These are phyloP conservation scores for Apiospora marii DNA, from an alignment of 2,329 filamentous ascomycete species.

Conservation along the genomic window DNA sequence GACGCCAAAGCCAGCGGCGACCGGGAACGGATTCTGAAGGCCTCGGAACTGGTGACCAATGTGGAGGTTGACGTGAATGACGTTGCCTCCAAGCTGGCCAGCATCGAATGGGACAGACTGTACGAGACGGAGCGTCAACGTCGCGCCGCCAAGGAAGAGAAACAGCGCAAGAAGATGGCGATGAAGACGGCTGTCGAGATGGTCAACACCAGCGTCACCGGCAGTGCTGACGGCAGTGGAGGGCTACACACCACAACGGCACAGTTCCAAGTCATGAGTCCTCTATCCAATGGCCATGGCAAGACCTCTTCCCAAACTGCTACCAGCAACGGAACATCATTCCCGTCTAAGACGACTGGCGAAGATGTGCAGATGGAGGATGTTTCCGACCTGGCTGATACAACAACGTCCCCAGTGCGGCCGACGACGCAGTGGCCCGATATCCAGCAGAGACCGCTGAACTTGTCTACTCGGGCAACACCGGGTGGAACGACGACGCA, in stretches of 20 bases:
- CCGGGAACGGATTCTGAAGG: conserved; percentile 81
- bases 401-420: conserved; percentile 55
- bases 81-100: conserved; percentile 72
- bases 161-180: conserved; percentile 68
- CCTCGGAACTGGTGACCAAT: conserved; percentile 90
- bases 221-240: conserved; percentile 54
- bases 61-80: conserved; percentile 91
- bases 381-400: conserved; percentile 54
- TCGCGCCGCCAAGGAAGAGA: conserved; percentile 65
- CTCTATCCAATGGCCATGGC: conserved; percentile 67
- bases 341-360: conserved; percentile 54
- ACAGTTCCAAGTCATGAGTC: conserved; percentile 63
- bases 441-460: conserved; percentile 39
- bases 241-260: conserved; percentile 55
- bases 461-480: conserved; percentile 49
- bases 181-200: conserved; percentile 62
- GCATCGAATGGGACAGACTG: conserved; percentile 82
- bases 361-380: conserved; percentile 71
- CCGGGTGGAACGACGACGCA: conserved; percentile 58
- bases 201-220: conserved; percentile 59
- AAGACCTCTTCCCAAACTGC: conserved; percentile 47
- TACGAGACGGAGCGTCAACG: conserved; percentile 77
- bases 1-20: conserved; percentile 87
- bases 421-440: conserved; percentile 55
- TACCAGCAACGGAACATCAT: conserved; percentile 64